Evolutionary conservation across 345 rosid species (phyloP), one percentile per base, ranked within the genome.

Genomic region (Citrus maxima): DNA sequence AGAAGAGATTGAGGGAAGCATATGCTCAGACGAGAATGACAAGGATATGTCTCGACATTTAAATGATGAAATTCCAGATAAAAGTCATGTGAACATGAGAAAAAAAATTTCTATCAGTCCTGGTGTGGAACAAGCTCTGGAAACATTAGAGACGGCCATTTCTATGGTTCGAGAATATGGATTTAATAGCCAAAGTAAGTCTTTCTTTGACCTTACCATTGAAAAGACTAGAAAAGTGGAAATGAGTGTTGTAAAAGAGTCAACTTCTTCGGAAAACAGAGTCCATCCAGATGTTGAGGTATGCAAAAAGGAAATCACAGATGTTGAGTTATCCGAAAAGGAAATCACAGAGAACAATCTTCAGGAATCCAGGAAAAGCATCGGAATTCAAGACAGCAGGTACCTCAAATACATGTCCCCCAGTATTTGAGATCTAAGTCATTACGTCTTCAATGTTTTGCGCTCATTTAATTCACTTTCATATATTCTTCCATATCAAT

Each of bases 71-170:
- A 69, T 56, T 56, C 80, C 30, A 2, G 24, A 55, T 9, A 78
- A 62, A 61, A 38, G 82, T 73, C 74, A 28, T 70, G 71, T 64
- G n/a, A 84, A 85, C 25, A 80, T 16, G 68, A 83, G 77, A 80
- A 88, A 81, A 76, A 80, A 73, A 28, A 49, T 85, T 75, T 70
- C 67, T 76, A 68, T 90, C 70, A 86, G 97, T 73, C 93, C 92
- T 21, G 86, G 84, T 86, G 97, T 96, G 60, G 84, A 88, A 76
- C 87, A 88, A 74, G 99, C 98, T 74, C 83, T 96, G 73, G 87
- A 89, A 75, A 93, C 89, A 32, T 63, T 96, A 79, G 98, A 96
- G 77, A 88, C 83, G 80, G 97, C 80, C 40, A 91, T 96, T 73
- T 80, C 85, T 7, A 42, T 91, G 71, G 87, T 90, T 72, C 88